Percentiles rank a stretch among this genome's conserved stretches.
Evolutionary conservation across 805 yeast species (phyloP).

Genomic region (Metschnikowia hibisci): DNA sequence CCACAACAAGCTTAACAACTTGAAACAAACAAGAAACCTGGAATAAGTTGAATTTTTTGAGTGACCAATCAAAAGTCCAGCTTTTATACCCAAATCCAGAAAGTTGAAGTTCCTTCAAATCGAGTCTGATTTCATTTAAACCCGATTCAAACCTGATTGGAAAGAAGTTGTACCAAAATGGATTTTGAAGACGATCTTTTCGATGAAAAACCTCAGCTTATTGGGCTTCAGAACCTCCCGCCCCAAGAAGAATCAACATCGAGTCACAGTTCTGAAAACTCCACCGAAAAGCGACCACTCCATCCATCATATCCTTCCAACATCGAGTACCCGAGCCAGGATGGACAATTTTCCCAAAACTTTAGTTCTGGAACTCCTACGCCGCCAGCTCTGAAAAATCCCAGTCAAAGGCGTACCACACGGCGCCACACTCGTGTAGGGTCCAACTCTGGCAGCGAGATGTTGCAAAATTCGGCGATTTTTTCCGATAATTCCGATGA

Average conservation of each 20-base stretch:
- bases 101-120: too few species aligned
- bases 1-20: too few species aligned
- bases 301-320: conserved; percentile 5
- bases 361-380: neutral
- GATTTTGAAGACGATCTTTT: conserved; percentile 18
- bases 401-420: conserved; percentile 3
- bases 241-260: neutral
- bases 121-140: too few species aligned
- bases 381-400: neutral
- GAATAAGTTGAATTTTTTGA: too few species aligned
- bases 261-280: neutral
- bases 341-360: neutral
- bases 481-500: conserved; percentile 15
- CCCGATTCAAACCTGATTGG: too few species aligned
- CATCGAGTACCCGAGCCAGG: neutral
- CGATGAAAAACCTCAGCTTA: conserved; percentile 12
- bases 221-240: conserved; percentile 1
- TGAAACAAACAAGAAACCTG: neutral
- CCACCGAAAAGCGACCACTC: neutral
- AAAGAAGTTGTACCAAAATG: too few species aligned
- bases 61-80: neutral
- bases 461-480: conserved; percentile 7
- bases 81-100: neutral
- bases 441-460: conserved; percentile 10
- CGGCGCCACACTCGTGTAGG: conserved; percentile 9